These are phyloP conservation scores for Auriscalpium orientale DNA, from an alignment of 768 basidiomycete species.

Conservation along the genomic window DNA sequence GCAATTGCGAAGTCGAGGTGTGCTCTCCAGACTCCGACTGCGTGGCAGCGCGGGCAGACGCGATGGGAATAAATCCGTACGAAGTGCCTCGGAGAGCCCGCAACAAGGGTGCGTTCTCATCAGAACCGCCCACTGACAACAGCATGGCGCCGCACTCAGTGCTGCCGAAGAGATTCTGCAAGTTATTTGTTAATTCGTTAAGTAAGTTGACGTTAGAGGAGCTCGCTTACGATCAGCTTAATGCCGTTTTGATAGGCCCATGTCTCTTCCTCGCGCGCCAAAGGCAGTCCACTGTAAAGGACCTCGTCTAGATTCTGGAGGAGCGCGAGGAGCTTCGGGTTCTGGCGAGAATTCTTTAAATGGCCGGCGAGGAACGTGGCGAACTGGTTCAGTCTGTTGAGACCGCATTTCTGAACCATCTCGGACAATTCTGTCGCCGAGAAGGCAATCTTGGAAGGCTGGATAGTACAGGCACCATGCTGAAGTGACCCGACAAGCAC, in stretches of 20 bases:
- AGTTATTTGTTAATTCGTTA: neutral
- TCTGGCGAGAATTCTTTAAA: slow-evolving; percentile 48
- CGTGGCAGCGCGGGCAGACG: slow-evolving; percentile 23
- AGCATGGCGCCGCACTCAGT: slow-evolving; percentile 76
- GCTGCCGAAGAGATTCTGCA: slow-evolving; percentile 71
- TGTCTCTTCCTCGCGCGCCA: slow-evolving; percentile 61
- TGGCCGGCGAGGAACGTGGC: slow-evolving; percentile 59
- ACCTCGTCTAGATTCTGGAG: slow-evolving; percentile 55
- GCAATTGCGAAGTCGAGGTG: slow-evolving; percentile 42
- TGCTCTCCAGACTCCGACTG: slow-evolving; percentile 37
- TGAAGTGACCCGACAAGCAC: slow-evolving; percentile 69
- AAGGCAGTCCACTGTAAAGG: slow-evolving; percentile 55
- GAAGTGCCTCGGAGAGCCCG: slow-evolving; percentile 52
- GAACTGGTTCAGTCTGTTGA: slow-evolving; percentile 75
- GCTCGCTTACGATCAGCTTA: slow-evolving; percentile 46
- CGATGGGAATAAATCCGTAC: slow-evolving; percentile 60
- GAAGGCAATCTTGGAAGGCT: slow-evolving; percentile 59
- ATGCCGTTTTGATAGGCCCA: slow-evolving; percentile 62
- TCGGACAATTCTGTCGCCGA: slow-evolving; percentile 60
- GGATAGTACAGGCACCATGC: slow-evolving; percentile 65
- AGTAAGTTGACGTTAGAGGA: too few species aligned
- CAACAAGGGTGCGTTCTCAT: slow-evolving; percentile 44
- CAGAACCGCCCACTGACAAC: slow-evolving; percentile 47
- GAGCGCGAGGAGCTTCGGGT: slow-evolving; percentile 53
- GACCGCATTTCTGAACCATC: slow-evolving; percentile 59